A percentile compares a stretch with the other conserved stretches of the same genome.
Conservation (phyloP, 305 asterid genomes). For the Nicotiana rustica region DNA sequence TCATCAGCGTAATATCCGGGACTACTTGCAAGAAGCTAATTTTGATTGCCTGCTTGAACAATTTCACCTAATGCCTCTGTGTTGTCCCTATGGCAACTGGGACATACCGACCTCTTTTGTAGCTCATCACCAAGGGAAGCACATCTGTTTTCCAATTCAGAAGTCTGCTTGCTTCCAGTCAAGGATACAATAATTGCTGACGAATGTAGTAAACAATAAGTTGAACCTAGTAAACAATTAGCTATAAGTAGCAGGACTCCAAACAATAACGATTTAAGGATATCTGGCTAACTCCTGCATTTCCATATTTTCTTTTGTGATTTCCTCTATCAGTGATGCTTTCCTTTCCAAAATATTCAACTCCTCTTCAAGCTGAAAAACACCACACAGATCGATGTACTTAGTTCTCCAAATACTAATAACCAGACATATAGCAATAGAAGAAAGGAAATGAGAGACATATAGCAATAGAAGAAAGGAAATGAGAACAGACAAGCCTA, state of each 20-base stretch:
- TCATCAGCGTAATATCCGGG: slow-evolving; percentile 23
- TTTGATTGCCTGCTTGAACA: slow-evolving; percentile 54
- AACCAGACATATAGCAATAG: background rate
- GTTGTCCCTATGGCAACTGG: slow-evolving; percentile 72
- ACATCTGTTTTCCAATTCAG: slow-evolving; percentile 62
- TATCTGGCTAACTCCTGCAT: slow-evolving; percentile 79
- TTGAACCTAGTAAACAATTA: slow-evolving; percentile 6
- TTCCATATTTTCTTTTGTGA: slow-evolving; percentile 60
- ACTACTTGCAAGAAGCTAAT: slow-evolving; percentile 50
- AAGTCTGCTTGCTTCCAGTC: slow-evolving; percentile 74
- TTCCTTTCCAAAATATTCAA: slow-evolving; percentile 59
- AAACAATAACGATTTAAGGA: slow-evolving; percentile 52
- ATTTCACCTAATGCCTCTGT: slow-evolving; percentile 58
- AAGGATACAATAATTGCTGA: slow-evolving; percentile 45
- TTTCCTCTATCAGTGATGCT: slow-evolving; percentile 59
- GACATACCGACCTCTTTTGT: slow-evolving; percentile 71
- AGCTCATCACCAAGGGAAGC: slow-evolving; percentile 74
- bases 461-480: slow-evolving; percentile 8
- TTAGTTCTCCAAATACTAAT: background rate
- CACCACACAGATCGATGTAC: slow-evolving; percentile 36
- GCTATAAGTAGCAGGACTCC: slow-evolving; percentile 29
- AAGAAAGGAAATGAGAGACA: background rate
- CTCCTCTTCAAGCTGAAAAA: slow-evolving; percentile 64
- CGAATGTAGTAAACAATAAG: slow-evolving; percentile 11
- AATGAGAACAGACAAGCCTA: slow-evolving; percentile 1